Conservation (phyloP, 2,329 filamentous ascomycete genomes). For the Cylindrodendrum hubeiense region DNA sequence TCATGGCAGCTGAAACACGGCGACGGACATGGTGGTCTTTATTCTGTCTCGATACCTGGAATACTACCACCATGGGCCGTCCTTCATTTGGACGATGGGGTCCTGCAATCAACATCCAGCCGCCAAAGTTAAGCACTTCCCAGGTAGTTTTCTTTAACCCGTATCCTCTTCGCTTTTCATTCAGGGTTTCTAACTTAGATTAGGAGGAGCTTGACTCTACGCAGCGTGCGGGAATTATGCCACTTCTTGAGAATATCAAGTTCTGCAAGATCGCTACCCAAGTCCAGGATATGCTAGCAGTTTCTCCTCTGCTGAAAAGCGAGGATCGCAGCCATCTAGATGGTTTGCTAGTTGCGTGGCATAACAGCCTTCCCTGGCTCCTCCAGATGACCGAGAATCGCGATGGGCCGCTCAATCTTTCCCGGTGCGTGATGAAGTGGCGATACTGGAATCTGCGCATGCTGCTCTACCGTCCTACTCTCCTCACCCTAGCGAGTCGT, state of each 20-base stretch:
- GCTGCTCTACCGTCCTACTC: slow-evolving; percentile 78
- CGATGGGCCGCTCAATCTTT: slow-evolving; percentile 76
- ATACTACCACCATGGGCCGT: slow-evolving; percentile 76
- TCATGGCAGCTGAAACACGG: slow-evolving; percentile 62
- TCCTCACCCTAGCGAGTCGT: slow-evolving; percentile 72
- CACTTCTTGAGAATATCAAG: slow-evolving; percentile 81
- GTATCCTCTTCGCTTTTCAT: too few species aligned
- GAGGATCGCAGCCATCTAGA: slow-evolving; percentile 77
- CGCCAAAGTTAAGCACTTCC: slow-evolving; percentile 66
- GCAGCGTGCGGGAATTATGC: slow-evolving; percentile 75
- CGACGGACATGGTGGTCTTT: slow-evolving; percentile 81
- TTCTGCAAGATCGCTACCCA: slow-evolving; percentile 84
- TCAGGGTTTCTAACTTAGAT: background rate
- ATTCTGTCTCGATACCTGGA: slow-evolving; percentile 81
- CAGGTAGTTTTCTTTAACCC: slow-evolving; percentile 36
- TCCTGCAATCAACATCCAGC: slow-evolving; percentile 73
- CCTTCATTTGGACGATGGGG: slow-evolving; percentile 78
- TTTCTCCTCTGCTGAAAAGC: slow-evolving; percentile 73
- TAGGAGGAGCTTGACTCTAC: slow-evolving; percentile 58
- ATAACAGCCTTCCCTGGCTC: slow-evolving; percentile 76
- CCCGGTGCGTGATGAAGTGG: slow-evolving; percentile 84
- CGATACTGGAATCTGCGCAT: slow-evolving; percentile 83
- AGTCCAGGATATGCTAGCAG: slow-evolving; percentile 82
- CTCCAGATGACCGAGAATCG: slow-evolving; percentile 74
- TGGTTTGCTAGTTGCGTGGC: slow-evolving; percentile 77